phyloP scores from a whole-genome alignment of 1,284 basidiomycete genomes.

The Gymnopus androsaceus region DNA sequence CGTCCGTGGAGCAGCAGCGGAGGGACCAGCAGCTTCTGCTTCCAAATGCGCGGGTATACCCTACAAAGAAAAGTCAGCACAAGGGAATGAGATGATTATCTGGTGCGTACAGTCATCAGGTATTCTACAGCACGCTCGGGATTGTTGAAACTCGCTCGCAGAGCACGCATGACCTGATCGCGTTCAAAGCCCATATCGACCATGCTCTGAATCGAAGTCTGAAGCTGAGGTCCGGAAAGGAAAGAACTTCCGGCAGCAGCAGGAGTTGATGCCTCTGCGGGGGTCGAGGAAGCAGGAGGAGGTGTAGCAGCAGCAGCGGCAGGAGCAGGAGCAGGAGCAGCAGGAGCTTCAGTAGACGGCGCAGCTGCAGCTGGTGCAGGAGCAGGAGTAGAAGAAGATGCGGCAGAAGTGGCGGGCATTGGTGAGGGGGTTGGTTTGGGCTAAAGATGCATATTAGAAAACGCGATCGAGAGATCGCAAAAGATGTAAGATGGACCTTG shows the following conservation, averaged over 20 bases:
- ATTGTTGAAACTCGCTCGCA: conserved; percentile 97
- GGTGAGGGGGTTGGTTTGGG: conserved; percentile 58
- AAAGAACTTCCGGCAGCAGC: conserved; percentile 56
- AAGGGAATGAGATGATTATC: neutral
- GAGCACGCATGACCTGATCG: conserved; percentile 83
- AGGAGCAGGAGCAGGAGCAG: conserved; percentile 30
- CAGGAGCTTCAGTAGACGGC: conserved; percentile 36
- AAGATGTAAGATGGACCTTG: conserved; percentile 63
- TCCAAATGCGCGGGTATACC: conserved; percentile 81
- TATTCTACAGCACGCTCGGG: conserved; percentile 98
- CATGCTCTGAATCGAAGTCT: conserved; percentile 80
- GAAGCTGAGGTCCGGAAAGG: conserved; percentile 75
- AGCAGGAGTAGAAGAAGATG: conserved; percentile 16
- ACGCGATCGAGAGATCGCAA: conserved; percentile 3
- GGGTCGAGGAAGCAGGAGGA: conserved; percentile 27
- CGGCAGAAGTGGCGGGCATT: conserved; percentile 31
- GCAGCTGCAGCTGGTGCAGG: conserved; percentile 30
- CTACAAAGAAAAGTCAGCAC: conserved; percentile 39
- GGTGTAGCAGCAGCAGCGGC: conserved; percentile 30
- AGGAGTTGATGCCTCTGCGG: conserved; percentile 39
- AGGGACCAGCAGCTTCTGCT: conserved; percentile 39
- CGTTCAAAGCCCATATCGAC: conserved; percentile 94
- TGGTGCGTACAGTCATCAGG: conserved; percentile 79
- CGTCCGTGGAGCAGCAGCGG: conserved; percentile 40
- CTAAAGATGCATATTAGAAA: conserved; percentile 30